phyloP scores from a whole-genome alignment of 352 stramenopile genomes.

The Globisporangium echinulatum region DNA sequence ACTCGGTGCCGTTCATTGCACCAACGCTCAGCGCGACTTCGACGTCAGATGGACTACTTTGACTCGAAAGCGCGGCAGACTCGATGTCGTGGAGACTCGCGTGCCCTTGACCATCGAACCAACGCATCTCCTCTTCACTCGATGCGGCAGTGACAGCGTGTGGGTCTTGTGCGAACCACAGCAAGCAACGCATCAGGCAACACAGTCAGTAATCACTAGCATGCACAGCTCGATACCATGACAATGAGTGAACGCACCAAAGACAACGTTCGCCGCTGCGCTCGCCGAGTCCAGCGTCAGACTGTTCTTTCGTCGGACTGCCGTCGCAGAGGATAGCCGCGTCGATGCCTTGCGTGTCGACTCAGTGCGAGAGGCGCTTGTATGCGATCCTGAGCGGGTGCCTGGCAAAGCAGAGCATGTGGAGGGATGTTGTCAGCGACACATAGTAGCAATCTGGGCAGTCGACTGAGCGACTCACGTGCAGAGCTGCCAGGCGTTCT shows the following conservation, averaged over 20 bases:
- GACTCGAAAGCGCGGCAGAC: background rate
- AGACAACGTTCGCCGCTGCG: background rate
- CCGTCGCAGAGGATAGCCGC: background rate
- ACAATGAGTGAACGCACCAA: background rate
- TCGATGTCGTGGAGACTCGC: background rate
- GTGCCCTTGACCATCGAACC: background rate
- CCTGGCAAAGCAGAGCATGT: background rate
- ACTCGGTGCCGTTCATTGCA: constrained; percentile 17
- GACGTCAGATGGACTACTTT: too few species aligned
- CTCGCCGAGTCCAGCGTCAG: background rate
- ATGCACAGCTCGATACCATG: too few species aligned
- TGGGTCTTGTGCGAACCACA: background rate
- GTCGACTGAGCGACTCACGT: background rate
- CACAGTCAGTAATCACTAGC: too few species aligned
- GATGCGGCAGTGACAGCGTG: background rate
- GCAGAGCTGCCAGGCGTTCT: background rate
- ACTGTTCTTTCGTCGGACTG: background rate
- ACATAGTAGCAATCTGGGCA: background rate
- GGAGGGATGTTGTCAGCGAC: too few species aligned
- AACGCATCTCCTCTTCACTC: background rate
- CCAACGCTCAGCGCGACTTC: constrained; percentile 26
- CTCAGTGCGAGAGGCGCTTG: background rate
- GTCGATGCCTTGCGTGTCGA: background rate
- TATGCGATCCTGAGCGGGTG: background rate
- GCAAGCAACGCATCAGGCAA: background rate